Conservation (phyloP, 441 rosid genomes). For the Iberis amara region DNA sequence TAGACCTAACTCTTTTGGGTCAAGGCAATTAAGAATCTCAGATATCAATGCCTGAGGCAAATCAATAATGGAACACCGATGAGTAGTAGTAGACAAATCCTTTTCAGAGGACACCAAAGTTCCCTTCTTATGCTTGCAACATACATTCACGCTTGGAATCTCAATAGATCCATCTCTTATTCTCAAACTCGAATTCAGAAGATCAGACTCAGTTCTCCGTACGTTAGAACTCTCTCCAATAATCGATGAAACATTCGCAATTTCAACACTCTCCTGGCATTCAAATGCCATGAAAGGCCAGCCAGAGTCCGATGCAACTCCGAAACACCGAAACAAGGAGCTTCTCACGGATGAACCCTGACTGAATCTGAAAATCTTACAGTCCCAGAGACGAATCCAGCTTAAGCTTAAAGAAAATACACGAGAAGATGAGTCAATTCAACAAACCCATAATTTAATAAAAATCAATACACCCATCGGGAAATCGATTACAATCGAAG, state of each 20-base stretch:
- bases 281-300: conserved; percentile 61
- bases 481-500: conserved; percentile 14
- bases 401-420: conserved; percentile 10
- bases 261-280: conserved; percentile 43
- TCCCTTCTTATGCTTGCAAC: conserved; percentile 35
- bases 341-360: conserved; percentile 11
- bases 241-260: conserved; percentile 19
- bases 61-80: conserved; percentile 50
- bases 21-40: conserved; percentile 69
- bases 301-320: conserved; percentile 5
- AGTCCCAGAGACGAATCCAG: conserved; percentile 20
- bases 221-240: conserved; percentile 24
- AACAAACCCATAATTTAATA: neutral
- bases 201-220: conserved; percentile 25
- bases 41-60: conserved; percentile 76
- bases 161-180: conserved; percentile 27
- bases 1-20: conserved; percentile 76
- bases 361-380: conserved; percentile 23
- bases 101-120: conserved; percentile 33
- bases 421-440: conserved; percentile 11
- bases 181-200: conserved; percentile 7
- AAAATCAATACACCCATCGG: conserved; percentile 3
- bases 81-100: conserved; percentile 30
- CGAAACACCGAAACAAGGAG: conserved; percentile 13
- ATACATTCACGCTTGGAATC: conserved; percentile 25